Evolutionary conservation across 2,329 filamentous ascomycete species (phyloP), one percentile per base, ranked within the genome.

Genomic region (Rachicladosporium sp.): DNA sequence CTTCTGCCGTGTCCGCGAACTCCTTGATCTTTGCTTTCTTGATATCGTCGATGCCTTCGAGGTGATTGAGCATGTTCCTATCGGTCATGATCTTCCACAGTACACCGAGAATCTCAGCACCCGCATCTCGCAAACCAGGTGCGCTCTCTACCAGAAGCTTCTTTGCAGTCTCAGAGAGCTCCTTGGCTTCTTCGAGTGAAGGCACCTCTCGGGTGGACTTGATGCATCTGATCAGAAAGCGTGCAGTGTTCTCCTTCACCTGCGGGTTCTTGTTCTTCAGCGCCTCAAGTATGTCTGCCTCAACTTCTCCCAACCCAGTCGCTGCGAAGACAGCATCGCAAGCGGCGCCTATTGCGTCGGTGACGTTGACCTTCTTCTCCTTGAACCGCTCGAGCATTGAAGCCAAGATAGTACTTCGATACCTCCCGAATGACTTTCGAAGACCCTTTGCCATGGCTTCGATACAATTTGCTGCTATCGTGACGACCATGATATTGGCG

Each of bases 11-110:
- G 40, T 89, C 83, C 44, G 78, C 83, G 59, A 78, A 96, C 59
- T 98, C 91, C 65, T 93, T 95, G 59, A 96, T 83, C 62, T 95
- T 98, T 46, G 72, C 82, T 66, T 94, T 96, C 45, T 88, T 77
- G 49, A 96, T 96, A 19, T 98, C 91, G 56, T 98, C 91, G 2
- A 98, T 69, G 3, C 86, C 86, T 46, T 95, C 89, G 10, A 98
- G 66, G 58, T 93, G 83, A 6, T 85, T 82, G 33, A 82, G 86
- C 91, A 98, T 98, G 38, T 84, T 84, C 42, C 91, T 78, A 61
- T 98, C 93, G 33, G 91, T 89, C 66, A 96, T 84, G 40, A 98
- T 96, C 66, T 96, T 98, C 91, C 95, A 96, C 37, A 98, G 63
- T 0, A 88, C 94, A 47, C 93, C 91, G 3, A 98, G 68, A 27